A percentile compares a stretch with the other conserved stretches of the same genome.
phyloP scores from a whole-genome alignment of 2,329 filamentous ascomycete species.

The Mariannaea sp. region DNA sequence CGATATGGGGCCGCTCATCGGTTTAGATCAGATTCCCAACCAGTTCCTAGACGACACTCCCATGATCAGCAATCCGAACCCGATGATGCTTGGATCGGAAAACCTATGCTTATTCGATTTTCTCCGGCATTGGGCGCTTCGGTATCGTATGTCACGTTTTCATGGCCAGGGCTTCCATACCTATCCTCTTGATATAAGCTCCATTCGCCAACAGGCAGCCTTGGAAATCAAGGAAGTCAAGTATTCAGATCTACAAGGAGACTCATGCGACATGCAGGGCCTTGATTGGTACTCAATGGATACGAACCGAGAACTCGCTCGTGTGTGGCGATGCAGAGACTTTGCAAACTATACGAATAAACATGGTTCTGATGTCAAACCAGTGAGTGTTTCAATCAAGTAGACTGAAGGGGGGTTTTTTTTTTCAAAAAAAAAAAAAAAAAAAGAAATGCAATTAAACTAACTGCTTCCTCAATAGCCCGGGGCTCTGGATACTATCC shows the following conservation, averaged over 20 bases:
- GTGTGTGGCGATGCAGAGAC: slow-evolving; percentile 51
- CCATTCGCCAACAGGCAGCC: slow-evolving; percentile 40
- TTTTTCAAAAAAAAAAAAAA: no score
- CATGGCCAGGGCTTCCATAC: slow-evolving; percentile 9
- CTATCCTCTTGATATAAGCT: slow-evolving; percentile 36
- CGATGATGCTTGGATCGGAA: slow-evolving; percentile 49
- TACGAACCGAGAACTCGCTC: slow-evolving; percentile 55
- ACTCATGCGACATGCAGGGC: slow-evolving; percentile 62
- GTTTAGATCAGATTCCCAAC: neutral
- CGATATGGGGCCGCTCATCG: slow-evolving; percentile 13
- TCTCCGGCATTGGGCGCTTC: slow-evolving; percentile 54
- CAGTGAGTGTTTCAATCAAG: slow-evolving; percentile 54
- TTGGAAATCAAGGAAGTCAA: slow-evolving; percentile 33
- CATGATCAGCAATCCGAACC: slow-evolving; percentile 42
- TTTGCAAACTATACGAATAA: slow-evolving; percentile 65
- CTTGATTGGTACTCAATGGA: slow-evolving; percentile 61
- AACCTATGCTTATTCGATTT: slow-evolving; percentile 58
- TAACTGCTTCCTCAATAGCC: slow-evolving; percentile 20
- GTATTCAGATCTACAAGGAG: slow-evolving; percentile 58
- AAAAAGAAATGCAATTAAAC: neutral
- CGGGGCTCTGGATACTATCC: slow-evolving; percentile 30
- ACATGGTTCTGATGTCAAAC: slow-evolving; percentile 51
- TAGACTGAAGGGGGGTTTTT: no score
- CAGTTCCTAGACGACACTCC: slow-evolving; percentile 23
- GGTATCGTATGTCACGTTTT: slow-evolving; percentile 29